Conservation (phyloP, 257 asterid genomes). For the Gentiana straminea region DNA sequence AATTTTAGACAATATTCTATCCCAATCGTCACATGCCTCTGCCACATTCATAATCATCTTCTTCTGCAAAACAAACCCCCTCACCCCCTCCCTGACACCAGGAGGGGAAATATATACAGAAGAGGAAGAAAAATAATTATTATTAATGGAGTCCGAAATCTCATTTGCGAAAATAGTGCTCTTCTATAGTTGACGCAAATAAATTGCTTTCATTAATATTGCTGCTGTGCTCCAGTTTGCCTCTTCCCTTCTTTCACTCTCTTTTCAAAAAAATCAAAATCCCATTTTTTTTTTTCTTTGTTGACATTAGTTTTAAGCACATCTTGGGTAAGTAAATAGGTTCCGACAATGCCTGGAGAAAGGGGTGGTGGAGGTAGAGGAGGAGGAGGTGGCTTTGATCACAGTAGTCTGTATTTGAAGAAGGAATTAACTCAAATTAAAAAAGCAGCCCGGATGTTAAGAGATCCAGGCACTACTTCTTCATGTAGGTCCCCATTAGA, state of each 20-base stretch:
- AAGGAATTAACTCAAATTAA: constrained; percentile 83
- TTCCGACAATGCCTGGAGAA: constrained; percentile 19
- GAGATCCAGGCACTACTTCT: constrained; percentile 93
- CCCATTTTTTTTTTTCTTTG: not conserved
- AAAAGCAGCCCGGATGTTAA: constrained; percentile 75
- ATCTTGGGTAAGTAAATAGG: constrained; percentile 12
- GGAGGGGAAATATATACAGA: not conserved
- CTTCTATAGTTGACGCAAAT: not conserved
- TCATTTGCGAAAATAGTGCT: not conserved
- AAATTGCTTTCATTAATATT: not conserved
- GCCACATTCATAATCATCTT: not conserved
- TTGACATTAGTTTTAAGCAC: constrained; percentile 5
- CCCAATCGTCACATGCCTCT: too few species aligned
- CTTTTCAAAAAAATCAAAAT: not conserved
- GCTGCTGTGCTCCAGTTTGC: not conserved
- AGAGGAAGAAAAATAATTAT: not conserved
- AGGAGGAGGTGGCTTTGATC: constrained; percentile 47
- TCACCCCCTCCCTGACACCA: not conserved
- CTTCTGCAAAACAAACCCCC: constrained; percentile 3
- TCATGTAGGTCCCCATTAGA: constrained; percentile 73
- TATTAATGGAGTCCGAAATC: not conserved
- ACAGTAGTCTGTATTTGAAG: constrained; percentile 89
- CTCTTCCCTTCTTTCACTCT: not conserved
- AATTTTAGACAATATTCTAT: too few species aligned
- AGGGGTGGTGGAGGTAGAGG: constrained; percentile 15